Conservation (phyloP, 2,329 filamentous ascomycete species). For the Clonostachys chloroleuca region DNA sequence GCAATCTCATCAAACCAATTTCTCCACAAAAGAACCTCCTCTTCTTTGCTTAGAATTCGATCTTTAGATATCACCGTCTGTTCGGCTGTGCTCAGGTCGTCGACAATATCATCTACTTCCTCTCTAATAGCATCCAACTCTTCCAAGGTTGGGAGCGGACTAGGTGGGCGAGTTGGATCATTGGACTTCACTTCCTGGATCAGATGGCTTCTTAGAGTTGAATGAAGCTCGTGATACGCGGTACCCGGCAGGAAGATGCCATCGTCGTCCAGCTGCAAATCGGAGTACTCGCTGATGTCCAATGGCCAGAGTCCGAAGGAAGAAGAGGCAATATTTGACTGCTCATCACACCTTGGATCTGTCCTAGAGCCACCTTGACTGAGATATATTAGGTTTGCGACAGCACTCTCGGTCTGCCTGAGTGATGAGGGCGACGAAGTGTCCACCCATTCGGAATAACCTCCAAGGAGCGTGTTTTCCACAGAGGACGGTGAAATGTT, state of each 20-base stretch:
- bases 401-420: constrained; percentile 25
- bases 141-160: not conserved
- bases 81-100: constrained; percentile 6
- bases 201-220: constrained; percentile 35
- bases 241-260: constrained; percentile 42
- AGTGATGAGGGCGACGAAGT: constrained; percentile 11
- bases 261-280: constrained; percentile 16
- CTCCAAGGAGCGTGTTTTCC: not conserved
- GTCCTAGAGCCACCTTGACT: constrained; percentile 17
- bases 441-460: not conserved
- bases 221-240: constrained; percentile 39
- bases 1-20: constrained; percentile 35
- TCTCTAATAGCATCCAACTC: constrained; percentile 1
- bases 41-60: constrained; percentile 10
- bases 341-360: not conserved
- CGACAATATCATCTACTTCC: constrained; percentile 4
- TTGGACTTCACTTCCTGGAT: constrained; percentile 36
- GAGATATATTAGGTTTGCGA: constrained; percentile 25
- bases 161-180: constrained; percentile 19
- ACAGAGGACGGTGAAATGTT: too few species aligned
- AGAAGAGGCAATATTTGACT: constrained; percentile 5
- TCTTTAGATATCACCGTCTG: constrained; percentile 5
- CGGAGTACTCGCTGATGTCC: constrained; percentile 11
- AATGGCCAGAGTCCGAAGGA: not conserved
- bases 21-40: constrained; percentile 29